Evolutionary conservation across 768 basidiomycete species (phyloP).

Genomic region (Lentinula detonsa): DNA sequence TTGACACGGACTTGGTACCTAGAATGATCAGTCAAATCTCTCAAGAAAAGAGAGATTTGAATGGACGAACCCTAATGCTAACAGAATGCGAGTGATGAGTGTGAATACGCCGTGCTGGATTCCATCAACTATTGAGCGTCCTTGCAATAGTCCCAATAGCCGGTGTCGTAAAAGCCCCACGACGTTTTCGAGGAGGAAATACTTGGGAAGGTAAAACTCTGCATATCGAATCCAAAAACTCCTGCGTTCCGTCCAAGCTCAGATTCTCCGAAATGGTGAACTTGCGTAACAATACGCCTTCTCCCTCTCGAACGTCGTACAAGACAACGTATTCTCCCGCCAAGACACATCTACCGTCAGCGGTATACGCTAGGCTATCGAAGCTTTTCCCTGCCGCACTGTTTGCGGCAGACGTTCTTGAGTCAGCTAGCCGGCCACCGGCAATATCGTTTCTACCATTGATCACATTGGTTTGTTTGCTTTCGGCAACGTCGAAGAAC

Average conservation of each 20-base stretch:
- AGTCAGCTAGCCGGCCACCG: constrained; percentile 87
- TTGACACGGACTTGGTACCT: constrained; percentile 66
- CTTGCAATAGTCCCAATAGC: constrained; percentile 31
- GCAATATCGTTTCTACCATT: constrained; percentile 93
- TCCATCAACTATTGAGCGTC: constrained; percentile 24
- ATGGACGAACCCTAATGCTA: constrained; percentile 53
- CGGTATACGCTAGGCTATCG: constrained; percentile 90
- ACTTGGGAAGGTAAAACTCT: constrained; percentile 57
- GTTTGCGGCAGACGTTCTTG: constrained; percentile 87
- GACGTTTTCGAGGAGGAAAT: constrained; percentile 73
- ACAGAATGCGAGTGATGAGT: constrained; percentile 53
- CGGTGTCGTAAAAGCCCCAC: constrained; percentile 49
- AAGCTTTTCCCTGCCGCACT: constrained; percentile 85
- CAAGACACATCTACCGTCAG: constrained; percentile 86
- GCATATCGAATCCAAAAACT: constrained; percentile 85
- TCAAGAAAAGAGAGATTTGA: background rate
- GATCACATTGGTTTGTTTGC: constrained; percentile 84
- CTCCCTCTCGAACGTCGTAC: constrained; percentile 85
- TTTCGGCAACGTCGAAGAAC: constrained; percentile 79
- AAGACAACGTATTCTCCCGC: constrained; percentile 96
- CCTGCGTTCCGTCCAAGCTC: constrained; percentile 92
- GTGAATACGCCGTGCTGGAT: constrained; percentile 60
- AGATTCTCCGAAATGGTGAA: constrained; percentile 97
- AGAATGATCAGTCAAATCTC: background rate
- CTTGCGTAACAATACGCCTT: constrained; percentile 91